Evolutionary conservation across 1,284 basidiomycete genomes (phyloP), one percentile per base, ranked within the genome.

Genomic region (Tausonia pullulans): DNA sequence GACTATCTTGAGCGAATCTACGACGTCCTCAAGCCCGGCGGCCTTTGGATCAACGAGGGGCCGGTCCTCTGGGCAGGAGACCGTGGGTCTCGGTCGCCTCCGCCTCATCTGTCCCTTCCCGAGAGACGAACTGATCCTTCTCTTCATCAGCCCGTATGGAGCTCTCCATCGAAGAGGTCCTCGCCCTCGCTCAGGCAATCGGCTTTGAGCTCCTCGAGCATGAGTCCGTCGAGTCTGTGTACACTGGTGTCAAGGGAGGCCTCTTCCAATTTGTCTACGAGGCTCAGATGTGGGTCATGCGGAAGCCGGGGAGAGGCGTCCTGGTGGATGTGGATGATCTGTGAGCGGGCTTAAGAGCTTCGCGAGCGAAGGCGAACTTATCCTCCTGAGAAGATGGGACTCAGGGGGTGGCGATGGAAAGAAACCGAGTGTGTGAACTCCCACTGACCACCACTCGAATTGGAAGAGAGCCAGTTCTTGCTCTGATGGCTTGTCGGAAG

Each of bases 1-100:
- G 61, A 58, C 27, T 63, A 63, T 53, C 43, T 63, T 39, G 61
- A 63, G 44, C 50, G 40, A n/a, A 63, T 63, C 45, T 63, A 13
- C 13, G 1, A 16, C 8, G 40, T 39, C 14, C 54, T 63, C 16
- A 58, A 51, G 40, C 49, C 48, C 3, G 59, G 59, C 7, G 59
- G 59, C 10, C 41, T 27, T 13, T 60, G 59, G 59, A 60, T 60
- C 59, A 63, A 63, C 54, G 54, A 63, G 50, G 61, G 61, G 3
- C 61, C 61, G 40, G 46, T 63, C 4, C 50, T 60, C 14, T 60
- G 49, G 40, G 44, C 52, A 8, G 61, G 61, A 9, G 58, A 16
- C 8, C 61, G 61, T 63, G n/a, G 14, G 61, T 59, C 54, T 9
- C 44, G 8, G 16, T 53, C 53, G 39, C 53, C 41, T n/a, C 53